Evolutionary conservation across 2,329 filamentous ascomycete species (phyloP).

Genomic region (Zarea fungicola): DNA sequence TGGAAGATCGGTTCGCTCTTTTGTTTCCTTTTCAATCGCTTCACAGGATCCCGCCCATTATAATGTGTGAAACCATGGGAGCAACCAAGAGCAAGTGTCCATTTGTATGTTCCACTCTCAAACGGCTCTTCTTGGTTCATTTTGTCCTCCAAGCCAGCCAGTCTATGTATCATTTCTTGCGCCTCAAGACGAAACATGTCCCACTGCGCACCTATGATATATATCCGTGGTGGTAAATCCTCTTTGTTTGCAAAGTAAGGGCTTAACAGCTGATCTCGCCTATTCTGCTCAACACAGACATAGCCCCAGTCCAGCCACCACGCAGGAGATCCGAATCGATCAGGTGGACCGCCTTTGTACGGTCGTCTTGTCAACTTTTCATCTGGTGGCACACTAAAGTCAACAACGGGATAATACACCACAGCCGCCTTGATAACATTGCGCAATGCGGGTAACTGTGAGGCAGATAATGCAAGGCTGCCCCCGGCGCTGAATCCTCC

Average conservation of each 20-base stretch:
- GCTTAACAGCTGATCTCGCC: conserved; percentile 28
- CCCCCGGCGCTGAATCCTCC: conserved; percentile 48
- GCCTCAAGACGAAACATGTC: conserved; percentile 30
- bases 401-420: not conserved
- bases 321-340: not conserved
- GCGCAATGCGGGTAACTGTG: conserved; percentile 33
- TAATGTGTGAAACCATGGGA: conserved; percentile 9
- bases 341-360: not conserved
- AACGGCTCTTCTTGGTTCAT: conserved; percentile 3
- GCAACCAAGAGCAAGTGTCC: conserved; percentile 4
- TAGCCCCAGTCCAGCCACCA: conserved; percentile 19
- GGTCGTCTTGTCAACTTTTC: not conserved
- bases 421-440: conserved; percentile 2
- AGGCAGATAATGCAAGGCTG: conserved; percentile 39
- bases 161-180: conserved; percentile 4
- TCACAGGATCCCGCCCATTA: too few relatives aligned
- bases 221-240: conserved; percentile 30
- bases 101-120: conserved; percentile 7
- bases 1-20: too few relatives aligned
- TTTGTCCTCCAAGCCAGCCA: conserved; percentile 3
- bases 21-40: too few relatives aligned
- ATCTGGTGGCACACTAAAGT: not conserved
- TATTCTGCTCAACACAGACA: conserved; percentile 25
- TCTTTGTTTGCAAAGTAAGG: conserved; percentile 27
- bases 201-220: conserved; percentile 33